Evolutionary conservation across 2,329 filamentous ascomycete species (phyloP), one percentile per base, ranked within the genome.

Genomic region (Leptodontidium sp.): DNA sequence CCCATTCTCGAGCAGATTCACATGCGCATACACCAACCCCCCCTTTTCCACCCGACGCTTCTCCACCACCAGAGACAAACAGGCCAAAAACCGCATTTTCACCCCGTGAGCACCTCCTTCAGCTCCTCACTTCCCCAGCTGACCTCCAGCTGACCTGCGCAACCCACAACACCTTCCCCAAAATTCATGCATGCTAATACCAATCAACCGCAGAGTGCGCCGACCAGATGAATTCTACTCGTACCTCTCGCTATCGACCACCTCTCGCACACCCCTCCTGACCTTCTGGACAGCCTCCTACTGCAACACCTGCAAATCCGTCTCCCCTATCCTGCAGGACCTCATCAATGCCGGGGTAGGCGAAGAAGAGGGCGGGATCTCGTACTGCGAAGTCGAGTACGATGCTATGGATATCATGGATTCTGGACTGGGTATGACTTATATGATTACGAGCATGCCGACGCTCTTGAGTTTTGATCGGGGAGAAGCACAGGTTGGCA

Each of bases 271-370:
- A 2, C 87, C 87, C 2, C 83, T 89, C n/a, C 75, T 90, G 66
- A 88, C 87, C 1, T 79, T 89, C 50, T 90, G 87, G 87, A 88
- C 86, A 0, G 82, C 87, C 0, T 85, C 85, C 8, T 89, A 84
- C 80, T 89, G 87, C 76, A 78, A 83, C 4, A 85, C 86, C 17
- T 89, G 87, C 77, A 82, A 81, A 57, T 76, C 78, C 40, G 81
- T 89, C 29, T 79, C 80, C 4, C 87, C 87, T 4, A 77, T 88
- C 12, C 63, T 89, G 6, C 76, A 76, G 14, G 79, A 81, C 12
- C 80, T 89, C 40, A 77, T 90, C 57, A 80, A 82, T 73, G 67
- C 70, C 9, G 75, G 74, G 2, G 80, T 85, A 2, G 87, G 87
- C 67, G 85, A 88, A 78, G 80, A 78, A 0, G 83, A 87, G 75